Evolutionary conservation across 2,329 filamentous ascomycete species (phyloP).

Genomic region (Arachnopeziza araneosa): DNA sequence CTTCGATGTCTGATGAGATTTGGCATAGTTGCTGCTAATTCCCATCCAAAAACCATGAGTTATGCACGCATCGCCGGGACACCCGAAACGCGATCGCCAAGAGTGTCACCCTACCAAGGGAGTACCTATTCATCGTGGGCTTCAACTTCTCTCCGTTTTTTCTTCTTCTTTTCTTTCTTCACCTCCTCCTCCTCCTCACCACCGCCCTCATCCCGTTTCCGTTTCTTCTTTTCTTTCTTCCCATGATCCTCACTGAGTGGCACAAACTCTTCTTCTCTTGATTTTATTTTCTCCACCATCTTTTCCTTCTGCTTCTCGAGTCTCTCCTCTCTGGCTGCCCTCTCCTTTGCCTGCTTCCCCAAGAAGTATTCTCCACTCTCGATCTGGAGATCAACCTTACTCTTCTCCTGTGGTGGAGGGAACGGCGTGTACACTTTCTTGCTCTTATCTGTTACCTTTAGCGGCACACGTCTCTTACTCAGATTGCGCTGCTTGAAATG

Average conservation of each 20-base stretch:
- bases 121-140: slow-evolving; percentile 6
- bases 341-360: slow-evolving; percentile 85
- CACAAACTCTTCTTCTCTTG: slow-evolving; percentile 80
- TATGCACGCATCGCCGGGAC: background rate
- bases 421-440: slow-evolving; percentile 97
- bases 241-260: slow-evolving; percentile 71
- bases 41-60: background rate
- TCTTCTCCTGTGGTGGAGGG: slow-evolving; percentile 95
- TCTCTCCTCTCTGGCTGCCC: slow-evolving; percentile 71
- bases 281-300: slow-evolving; percentile 81
- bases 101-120: slow-evolving; percentile 4
- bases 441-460: slow-evolving; percentile 83
- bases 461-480: slow-evolving; percentile 74
- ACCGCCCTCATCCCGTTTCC: slow-evolving; percentile 24
- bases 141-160: slow-evolving; percentile 14
- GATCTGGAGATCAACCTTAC: slow-evolving; percentile 97
- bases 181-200: slow-evolving; percentile 11
- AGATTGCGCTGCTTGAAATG: slow-evolving; percentile 95
- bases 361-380: slow-evolving; percentile 97
- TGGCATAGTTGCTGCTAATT: background rate
- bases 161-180: slow-evolving; percentile 24
- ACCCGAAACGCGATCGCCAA: slow-evolving; percentile 16
- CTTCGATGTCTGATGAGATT: too few relatives aligned
- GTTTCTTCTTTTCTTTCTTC: slow-evolving; percentile 49
- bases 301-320: slow-evolving; percentile 81